Percentiles rank a stretch among this genome's conserved stretches.
phyloP scores from a whole-genome alignment of 2,329 filamentous ascomycete species.

The Teratosphaeriaceae sp. region DNA sequence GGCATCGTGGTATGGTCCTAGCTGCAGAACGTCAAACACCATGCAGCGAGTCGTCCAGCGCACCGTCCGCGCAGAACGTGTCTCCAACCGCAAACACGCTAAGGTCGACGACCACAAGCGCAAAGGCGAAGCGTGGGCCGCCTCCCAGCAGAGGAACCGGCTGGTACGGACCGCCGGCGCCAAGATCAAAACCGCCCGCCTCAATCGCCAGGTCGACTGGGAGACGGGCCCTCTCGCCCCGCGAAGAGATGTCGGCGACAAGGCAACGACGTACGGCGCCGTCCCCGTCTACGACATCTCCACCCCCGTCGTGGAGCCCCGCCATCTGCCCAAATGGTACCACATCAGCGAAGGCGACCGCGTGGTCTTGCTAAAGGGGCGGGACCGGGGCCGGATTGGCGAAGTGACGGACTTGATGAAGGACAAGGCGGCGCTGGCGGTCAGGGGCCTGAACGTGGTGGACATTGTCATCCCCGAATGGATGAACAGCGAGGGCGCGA shows the following conservation, averaged over 20 bases:
- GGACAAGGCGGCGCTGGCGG: slow-evolving; percentile 26
- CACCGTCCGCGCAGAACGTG: slow-evolving; percentile 59
- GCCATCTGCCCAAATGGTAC: slow-evolving; percentile 19
- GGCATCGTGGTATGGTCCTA: no score
- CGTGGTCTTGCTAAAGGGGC: slow-evolving; percentile 72
- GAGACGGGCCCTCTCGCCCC: slow-evolving; percentile 71
- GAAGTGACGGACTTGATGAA: slow-evolving; percentile 51
- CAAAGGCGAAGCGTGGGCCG: slow-evolving; percentile 22
- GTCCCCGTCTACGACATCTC: slow-evolving; percentile 15
- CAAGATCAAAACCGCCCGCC: slow-evolving; percentile 43
- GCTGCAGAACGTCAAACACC: no score
- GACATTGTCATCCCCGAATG: slow-evolving; percentile 38
- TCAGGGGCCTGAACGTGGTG: slow-evolving; percentile 37
- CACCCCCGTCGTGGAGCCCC: slow-evolving; percentile 22
- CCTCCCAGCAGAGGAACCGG: slow-evolving; percentile 18
- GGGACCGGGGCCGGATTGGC: slow-evolving; percentile 78
- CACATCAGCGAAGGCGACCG: slow-evolving; percentile 57
- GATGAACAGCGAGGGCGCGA: slow-evolving; percentile 33
- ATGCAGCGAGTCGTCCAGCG: slow-evolving; percentile 70
- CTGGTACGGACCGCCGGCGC: slow-evolving; percentile 8
- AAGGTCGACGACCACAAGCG: neutral
- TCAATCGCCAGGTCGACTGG: slow-evolving; percentile 67
- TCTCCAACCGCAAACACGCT: slow-evolving; percentile 41
- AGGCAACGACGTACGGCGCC: slow-evolving; percentile 54
- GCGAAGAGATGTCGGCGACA: slow-evolving; percentile 60